A percentile compares a stretch with the other conserved stretches of the same genome.
These are phyloP conservation scores for Phycomyces nitens DNA, from an alignment of 192 early-diverging fungal genomes.

Conservation along the genomic window DNA sequence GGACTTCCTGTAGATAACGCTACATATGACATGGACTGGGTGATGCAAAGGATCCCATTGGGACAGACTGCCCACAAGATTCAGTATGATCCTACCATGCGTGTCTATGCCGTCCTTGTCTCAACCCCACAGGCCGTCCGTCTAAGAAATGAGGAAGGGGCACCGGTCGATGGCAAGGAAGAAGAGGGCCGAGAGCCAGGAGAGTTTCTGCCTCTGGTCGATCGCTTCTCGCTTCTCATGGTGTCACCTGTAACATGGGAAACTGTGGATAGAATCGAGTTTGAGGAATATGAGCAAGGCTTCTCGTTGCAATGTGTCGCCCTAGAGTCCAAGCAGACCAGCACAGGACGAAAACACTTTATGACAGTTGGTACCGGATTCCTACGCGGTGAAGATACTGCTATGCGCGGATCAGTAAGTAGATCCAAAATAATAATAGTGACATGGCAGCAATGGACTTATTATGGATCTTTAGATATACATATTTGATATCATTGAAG, in stretches of 20 bases:
- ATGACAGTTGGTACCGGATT: slow-evolving; percentile 86
- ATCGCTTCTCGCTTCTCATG: slow-evolving; percentile 73
- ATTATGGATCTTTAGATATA: slow-evolving; percentile 54
- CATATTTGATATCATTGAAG: slow-evolving; percentile 93
- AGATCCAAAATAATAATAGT: too few relatives aligned
- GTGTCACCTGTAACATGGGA: slow-evolving; percentile 95
- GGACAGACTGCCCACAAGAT: slow-evolving; percentile 71
- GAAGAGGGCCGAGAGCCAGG: slow-evolving; percentile 16
- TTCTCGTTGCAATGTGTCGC: slow-evolving; percentile 71
- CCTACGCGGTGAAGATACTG: slow-evolving; percentile 87
- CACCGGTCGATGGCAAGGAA: slow-evolving; percentile 34
- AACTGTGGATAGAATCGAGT: slow-evolving; percentile 71
- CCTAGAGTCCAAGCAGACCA: slow-evolving; percentile 82
- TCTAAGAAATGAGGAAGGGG: slow-evolving; percentile 69
- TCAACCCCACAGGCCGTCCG: slow-evolving; percentile 61
- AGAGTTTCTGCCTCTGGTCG: slow-evolving; percentile 58
- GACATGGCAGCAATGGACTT: too few relatives aligned
- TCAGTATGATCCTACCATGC: slow-evolving; percentile 77
- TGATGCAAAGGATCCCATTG: slow-evolving; percentile 66
- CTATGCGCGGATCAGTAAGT: slow-evolving; percentile 78
- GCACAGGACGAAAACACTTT: slow-evolving; percentile 79
- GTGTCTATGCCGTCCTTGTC: slow-evolving; percentile 78
- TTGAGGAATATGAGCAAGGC: slow-evolving; percentile 85
- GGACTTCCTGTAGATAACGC: slow-evolving; percentile 63
- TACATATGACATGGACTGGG: slow-evolving; percentile 71